phyloP scores from a whole-genome alignment of 2,329 filamentous ascomycete species.

The Cladosporium cucumerinum region DNA sequence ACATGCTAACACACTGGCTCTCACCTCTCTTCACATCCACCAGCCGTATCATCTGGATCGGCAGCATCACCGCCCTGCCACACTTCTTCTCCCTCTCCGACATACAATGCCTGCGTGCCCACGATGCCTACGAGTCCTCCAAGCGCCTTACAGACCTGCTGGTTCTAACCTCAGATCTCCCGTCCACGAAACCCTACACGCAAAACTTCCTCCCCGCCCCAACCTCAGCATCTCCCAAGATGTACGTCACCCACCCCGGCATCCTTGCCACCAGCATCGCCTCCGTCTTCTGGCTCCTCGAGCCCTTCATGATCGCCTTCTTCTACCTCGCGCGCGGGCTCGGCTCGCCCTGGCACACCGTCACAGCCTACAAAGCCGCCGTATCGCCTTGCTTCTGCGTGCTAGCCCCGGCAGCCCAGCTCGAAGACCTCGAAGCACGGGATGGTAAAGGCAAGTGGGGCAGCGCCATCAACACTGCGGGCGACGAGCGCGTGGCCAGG shows the following conservation, averaged over 20 bases:
- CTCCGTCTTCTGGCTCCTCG: slow-evolving; percentile 66
- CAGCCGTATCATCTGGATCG: slow-evolving; percentile 79
- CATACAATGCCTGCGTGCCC: slow-evolving; percentile 66
- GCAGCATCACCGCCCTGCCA: slow-evolving; percentile 68
- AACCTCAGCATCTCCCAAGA: slow-evolving; percentile 39
- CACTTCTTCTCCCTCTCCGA: slow-evolving; percentile 63
- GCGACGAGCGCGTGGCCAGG: slow-evolving; percentile 61
- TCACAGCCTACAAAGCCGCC: slow-evolving; percentile 73
- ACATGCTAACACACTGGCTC: slow-evolving; percentile 78
- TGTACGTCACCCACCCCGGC: slow-evolving; percentile 82
- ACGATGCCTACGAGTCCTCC: slow-evolving; percentile 73
- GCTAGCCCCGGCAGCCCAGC: slow-evolving; percentile 60
- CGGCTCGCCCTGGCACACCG: slow-evolving; percentile 84
- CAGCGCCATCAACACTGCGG: slow-evolving; percentile 60
- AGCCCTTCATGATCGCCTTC: slow-evolving; percentile 63
- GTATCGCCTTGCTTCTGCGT: slow-evolving; percentile 74
- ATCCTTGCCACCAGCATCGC: slow-evolving; percentile 80
- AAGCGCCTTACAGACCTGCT: slow-evolving; percentile 87
- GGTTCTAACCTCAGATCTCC: slow-evolving; percentile 67
- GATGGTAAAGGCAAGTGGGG: slow-evolving; percentile 77
- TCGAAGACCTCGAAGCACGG: slow-evolving; percentile 53
- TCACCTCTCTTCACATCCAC: slow-evolving; percentile 62
- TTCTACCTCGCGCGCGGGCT: slow-evolving; percentile 72
- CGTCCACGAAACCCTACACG: slow-evolving; percentile 58
- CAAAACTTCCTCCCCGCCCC: slow-evolving; percentile 52